These are phyloP conservation scores for Arachnomyces sp. DNA, from an alignment of 2,329 filamentous ascomycete species.

Conservation along the genomic window DNA sequence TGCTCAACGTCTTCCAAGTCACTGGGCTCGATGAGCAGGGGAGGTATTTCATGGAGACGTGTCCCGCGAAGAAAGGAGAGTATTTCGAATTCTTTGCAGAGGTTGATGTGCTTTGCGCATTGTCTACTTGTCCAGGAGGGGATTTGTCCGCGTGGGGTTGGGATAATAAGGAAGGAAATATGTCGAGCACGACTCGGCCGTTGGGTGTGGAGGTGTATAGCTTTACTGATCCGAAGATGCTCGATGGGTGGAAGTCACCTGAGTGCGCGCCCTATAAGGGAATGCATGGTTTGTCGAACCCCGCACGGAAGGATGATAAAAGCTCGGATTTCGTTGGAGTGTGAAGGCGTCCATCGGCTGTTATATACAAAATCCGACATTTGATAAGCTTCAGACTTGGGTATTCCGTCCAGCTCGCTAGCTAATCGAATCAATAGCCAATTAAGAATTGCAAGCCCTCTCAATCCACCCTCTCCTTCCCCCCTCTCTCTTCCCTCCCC, in stretches of 20 bases:
- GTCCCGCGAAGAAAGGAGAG: conserved; percentile 38
- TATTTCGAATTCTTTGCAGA: conserved; percentile 74
- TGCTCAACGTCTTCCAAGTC: conserved; percentile 79
- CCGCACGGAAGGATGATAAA: conserved; percentile 23
- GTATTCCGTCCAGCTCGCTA: no score
- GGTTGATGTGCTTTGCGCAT: conserved; percentile 60
- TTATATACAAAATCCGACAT: no score
- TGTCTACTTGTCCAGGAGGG: conserved; percentile 67
- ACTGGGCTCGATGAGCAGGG: conserved; percentile 66
- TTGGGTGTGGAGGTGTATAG: conserved; percentile 66
- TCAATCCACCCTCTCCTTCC: no score
- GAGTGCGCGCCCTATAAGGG: conserved; percentile 55
- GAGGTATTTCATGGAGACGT: conserved; percentile 62
- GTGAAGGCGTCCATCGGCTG: conserved; percentile 6
- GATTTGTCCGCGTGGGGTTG: conserved; percentile 78
- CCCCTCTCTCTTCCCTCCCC: no score
- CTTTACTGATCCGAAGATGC: conserved; percentile 45
- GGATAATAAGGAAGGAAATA: conserved; percentile 50
- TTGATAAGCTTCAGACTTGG: no score
- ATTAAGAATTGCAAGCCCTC: no score
- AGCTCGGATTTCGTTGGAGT: conserved; percentile 18
- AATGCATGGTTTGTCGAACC: conserved; percentile 55
- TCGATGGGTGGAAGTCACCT: conserved; percentile 57
- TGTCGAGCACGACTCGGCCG: conserved; percentile 62
- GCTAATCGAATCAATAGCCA: no score